These are phyloP conservation scores for Polytrichum formosum DNA, from an alignment of 225 moss, liverwort and hornwort genomes.

Conservation along the genomic window DNA sequence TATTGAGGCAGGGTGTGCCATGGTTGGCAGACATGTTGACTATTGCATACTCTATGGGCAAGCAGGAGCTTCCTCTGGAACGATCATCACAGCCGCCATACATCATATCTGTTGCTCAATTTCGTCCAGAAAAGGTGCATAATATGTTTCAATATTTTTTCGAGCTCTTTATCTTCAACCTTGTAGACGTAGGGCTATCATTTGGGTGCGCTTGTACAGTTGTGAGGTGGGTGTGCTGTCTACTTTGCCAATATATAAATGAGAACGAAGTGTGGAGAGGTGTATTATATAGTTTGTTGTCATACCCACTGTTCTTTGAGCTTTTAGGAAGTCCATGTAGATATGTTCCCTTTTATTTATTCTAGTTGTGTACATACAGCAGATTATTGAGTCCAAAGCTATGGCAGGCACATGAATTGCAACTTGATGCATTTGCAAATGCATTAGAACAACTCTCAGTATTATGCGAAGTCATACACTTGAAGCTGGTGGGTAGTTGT, in stretches of 20 bases:
- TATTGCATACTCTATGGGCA: slow-evolving; percentile 75
- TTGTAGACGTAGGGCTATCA: not conserved
- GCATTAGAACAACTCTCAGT: slow-evolving; percentile 46
- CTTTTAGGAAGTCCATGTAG: too few relatives aligned
- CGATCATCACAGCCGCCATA: slow-evolving; percentile 52
- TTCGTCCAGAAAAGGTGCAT: slow-evolving; percentile 87
- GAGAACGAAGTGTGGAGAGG: too few relatives aligned
- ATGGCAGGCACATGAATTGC: slow-evolving; percentile 83
- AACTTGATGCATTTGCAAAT: slow-evolving; percentile 75
- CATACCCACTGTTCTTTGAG: too few relatives aligned
- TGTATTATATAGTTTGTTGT: too few relatives aligned
- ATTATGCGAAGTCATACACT: slow-evolving; percentile 33
- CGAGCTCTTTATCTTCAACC: not conserved
- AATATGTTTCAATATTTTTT: slow-evolving; percentile 8
- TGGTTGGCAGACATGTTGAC: slow-evolving; percentile 70
- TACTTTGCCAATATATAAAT: too few relatives aligned
- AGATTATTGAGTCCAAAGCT: too few relatives aligned
- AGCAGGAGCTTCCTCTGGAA: slow-evolving; percentile 84
- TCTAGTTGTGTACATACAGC: not conserved
- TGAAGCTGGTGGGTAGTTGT: slow-evolving; percentile 97
- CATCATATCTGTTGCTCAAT: slow-evolving; percentile 94
- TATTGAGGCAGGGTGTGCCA: slow-evolving; percentile 52
- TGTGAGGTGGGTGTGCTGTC: too few relatives aligned
- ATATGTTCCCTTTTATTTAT: not conserved
- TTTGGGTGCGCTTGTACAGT: too few relatives aligned